Percentiles rank a stretch among this genome's conserved stretches.
Conservation (phyloP, 1,284 basidiomycete genomes). For the Mycena citricolor region DNA sequence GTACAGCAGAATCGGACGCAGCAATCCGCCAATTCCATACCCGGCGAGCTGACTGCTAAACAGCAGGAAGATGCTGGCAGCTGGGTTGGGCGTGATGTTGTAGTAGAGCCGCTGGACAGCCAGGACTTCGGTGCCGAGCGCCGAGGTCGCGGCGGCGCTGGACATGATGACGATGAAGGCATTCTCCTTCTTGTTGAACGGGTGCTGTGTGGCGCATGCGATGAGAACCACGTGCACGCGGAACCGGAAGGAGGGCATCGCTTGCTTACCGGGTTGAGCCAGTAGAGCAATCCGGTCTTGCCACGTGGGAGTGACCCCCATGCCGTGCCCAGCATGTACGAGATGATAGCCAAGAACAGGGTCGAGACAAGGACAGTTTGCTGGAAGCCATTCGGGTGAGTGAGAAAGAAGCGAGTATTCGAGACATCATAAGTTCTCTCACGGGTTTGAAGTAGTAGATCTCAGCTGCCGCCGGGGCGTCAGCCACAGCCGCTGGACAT, state of each 20-base stretch:
- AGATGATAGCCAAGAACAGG: conserved; percentile 52
- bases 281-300: conserved; percentile 47
- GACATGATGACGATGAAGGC: conserved; percentile 68
- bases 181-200: conserved; percentile 52
- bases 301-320: conserved; percentile 50
- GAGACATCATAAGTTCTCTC: too few relatives aligned
- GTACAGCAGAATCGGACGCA: conserved; percentile 49
- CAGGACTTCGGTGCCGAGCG: conserved; percentile 65
- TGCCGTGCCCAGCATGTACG: conserved; percentile 41
- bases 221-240: conserved; percentile 21
- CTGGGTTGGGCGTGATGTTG: conserved; percentile 50
- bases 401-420: too few relatives aligned
- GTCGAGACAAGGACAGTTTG: conserved; percentile 52
- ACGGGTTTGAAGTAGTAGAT: conserved; percentile 69
- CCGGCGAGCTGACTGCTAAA: conserved; percentile 55
- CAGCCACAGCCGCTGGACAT: conserved; percentile 7
- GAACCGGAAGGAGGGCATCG: too few relatives aligned
- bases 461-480: conserved; percentile 36
- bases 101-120: conserved; percentile 61
- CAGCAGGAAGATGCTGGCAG: conserved; percentile 55
- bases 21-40: conserved; percentile 56
- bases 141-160: conserved; percentile 61
- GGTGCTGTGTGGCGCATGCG: too few relatives aligned
- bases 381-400: conserved; percentile 24
- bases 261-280: conserved; percentile 53